A percentile compares a stretch with the other conserved stretches of the same genome.
These are phyloP conservation scores for Melanogaster broomeanus DNA, from an alignment of 768 basidiomycete genomes.

Conservation along the genomic window DNA sequence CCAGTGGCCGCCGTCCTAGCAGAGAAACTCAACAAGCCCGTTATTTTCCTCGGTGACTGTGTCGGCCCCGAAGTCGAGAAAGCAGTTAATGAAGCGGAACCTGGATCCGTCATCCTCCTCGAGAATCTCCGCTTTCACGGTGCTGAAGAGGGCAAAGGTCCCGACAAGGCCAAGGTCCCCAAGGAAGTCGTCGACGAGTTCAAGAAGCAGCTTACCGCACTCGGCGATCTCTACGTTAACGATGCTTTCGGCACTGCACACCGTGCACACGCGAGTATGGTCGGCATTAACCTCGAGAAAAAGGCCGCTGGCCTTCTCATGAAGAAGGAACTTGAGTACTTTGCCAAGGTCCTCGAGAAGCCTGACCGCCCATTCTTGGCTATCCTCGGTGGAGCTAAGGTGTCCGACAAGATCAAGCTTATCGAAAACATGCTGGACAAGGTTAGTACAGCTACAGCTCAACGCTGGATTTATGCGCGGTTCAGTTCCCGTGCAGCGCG, in stretches of 20 bases:
- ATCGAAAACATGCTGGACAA: conserved; percentile 99
- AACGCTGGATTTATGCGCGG: background rate
- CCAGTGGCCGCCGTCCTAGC: conserved; percentile 76
- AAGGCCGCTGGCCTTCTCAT: conserved; percentile 95
- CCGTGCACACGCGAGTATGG: conserved; percentile 98
- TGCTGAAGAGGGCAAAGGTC: conserved; percentile 97
- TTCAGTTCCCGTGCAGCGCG: background rate
- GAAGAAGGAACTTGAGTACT: conserved; percentile 98
- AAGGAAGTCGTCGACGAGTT: conserved; percentile 78
- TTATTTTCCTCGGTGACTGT: conserved; percentile 83
- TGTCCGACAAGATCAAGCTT: conserved; percentile 97
- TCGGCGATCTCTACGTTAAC: conserved; percentile 97
- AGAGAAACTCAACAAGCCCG: conserved; percentile 47
- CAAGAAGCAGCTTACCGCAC: conserved; percentile 82
- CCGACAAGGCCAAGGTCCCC: conserved; percentile 96
- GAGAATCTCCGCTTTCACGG: conserved; percentile 99
- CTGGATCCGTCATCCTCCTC: conserved; percentile 82
- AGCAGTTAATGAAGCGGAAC: conserved; percentile 57
- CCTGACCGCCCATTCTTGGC: conserved; percentile 97
- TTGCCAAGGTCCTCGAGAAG: conserved; percentile 94
- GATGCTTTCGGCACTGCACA: conserved; percentile 99
- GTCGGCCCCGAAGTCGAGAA: conserved; percentile 86
- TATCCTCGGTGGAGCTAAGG: conserved; percentile 97
- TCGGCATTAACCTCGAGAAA: conserved; percentile 90
- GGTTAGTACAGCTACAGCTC: conserved; percentile 37